These are phyloP conservation scores for Lecanoromycetidae sp. DNA, from an alignment of 2,329 filamentous ascomycete genomes.

Conservation along the genomic window DNA sequence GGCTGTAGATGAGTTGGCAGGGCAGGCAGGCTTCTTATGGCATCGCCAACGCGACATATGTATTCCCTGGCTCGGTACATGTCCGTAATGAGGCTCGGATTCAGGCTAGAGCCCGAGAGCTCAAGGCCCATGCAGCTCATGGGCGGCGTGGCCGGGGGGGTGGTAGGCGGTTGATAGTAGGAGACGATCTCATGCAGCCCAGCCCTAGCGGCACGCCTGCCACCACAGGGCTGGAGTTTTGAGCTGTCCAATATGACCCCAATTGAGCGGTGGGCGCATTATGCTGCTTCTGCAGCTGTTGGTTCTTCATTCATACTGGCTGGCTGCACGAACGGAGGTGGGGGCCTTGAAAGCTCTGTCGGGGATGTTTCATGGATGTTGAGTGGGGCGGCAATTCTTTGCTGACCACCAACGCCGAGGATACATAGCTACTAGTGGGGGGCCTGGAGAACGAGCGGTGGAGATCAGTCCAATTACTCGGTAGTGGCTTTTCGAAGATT, in stretches of 20 bases:
- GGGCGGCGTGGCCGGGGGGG: neutral
- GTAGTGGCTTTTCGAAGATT: too few relatives aligned
- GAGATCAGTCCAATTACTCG: too few relatives aligned
- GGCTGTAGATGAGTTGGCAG: neutral
- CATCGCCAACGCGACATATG: neutral
- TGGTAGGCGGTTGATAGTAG: neutral
- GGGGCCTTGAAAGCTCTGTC: too few relatives aligned
- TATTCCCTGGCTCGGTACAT: too few relatives aligned
- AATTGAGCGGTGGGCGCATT: too few relatives aligned
- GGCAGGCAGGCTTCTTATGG: neutral
- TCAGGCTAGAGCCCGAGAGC: conserved; percentile 2
- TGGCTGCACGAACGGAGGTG: too few relatives aligned
- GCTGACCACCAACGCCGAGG: neutral
- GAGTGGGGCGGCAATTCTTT: neutral
- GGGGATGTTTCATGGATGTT: neutral
- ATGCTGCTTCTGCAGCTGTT: too few relatives aligned
- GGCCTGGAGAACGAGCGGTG: neutral
- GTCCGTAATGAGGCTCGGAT: neutral
- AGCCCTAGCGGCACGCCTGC: neutral
- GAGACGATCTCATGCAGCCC: neutral
- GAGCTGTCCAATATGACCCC: too few relatives aligned
- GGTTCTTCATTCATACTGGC: too few relatives aligned
- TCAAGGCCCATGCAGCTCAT: conserved; percentile 6
- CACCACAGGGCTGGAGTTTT: neutral
- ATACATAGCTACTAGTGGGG: conserved; percentile 6